phyloP scores from a whole-genome alignment of 345 rosid species.

The Sapria himalayana region DNA sequence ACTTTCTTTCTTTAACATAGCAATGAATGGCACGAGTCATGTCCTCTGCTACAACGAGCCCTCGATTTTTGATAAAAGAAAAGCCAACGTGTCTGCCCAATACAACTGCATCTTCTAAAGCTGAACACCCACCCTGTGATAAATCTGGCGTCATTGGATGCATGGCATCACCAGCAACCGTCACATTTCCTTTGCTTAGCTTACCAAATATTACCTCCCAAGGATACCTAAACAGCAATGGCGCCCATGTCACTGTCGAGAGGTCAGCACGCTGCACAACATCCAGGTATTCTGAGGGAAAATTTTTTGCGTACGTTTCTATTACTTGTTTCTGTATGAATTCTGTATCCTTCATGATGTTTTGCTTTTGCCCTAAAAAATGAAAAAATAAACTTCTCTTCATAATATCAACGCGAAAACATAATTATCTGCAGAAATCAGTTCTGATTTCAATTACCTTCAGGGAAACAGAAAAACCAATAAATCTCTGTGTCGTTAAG shows the following conservation, averaged over 20 bases:
- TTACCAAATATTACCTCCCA: conserved; percentile 19
- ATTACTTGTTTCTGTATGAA: conserved; percentile 9
- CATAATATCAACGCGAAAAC: not conserved
- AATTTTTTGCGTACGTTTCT: conserved; percentile 8
- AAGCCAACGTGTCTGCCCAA: conserved; percentile 18
- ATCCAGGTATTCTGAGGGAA: conserved; percentile 12
- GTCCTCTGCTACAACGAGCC: not conserved
- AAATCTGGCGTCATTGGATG: conserved; percentile 36
- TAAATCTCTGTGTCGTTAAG: conserved; percentile 15
- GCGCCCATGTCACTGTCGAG: conserved; percentile 15
- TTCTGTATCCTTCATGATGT: conserved; percentile 8
- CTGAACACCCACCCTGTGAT: conserved; percentile 24
- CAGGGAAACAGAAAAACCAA: conserved; percentile 8
- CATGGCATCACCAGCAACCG: conserved; percentile 34
- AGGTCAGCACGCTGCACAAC: conserved; percentile 10
- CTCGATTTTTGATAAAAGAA: conserved; percentile 2
- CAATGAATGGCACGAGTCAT: conserved; percentile 8
- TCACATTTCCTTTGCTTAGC: conserved; percentile 15
- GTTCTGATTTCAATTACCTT: conserved; percentile 6
- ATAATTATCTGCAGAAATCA: not conserved
- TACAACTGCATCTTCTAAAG: conserved; percentile 24
- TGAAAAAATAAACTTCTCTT: not conserved
- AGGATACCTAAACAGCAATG: conserved; percentile 15
- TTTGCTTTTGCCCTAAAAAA: conserved; percentile 7
- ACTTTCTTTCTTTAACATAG: conserved; percentile 16